Evolutionary conservation across 805 yeast genomes (phyloP), one percentile per base, ranked within the genome.

Genomic region (Nakazawaea wyomingensis): DNA sequence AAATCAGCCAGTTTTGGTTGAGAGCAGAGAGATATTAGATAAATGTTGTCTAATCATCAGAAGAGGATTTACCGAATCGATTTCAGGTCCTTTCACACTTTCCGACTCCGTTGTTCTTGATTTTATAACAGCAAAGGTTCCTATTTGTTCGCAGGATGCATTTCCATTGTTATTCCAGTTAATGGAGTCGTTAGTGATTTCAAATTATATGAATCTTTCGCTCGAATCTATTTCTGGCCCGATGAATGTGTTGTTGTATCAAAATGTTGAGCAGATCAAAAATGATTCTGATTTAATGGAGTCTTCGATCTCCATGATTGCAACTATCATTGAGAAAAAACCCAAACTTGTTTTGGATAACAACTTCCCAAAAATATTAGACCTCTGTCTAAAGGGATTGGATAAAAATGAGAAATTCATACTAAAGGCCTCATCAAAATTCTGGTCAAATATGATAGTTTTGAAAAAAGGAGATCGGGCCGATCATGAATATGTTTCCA

Each of bases 41-140:
- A 74, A 72, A 21, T 71, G 84, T 21, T 77, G 88, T 46, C 64
- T 69, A 5, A 73, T 88, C 2, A 68, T 87, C 49, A 80, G 76
- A 51, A 52, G 65, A 13, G 95, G 95, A 1, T 59, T 87, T 13
- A 61, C 76, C 3, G 96, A 87, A 53, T 56, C 67, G 3, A 58
- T 77, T 4, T 66, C 74, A 16, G 89, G 89, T 0, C 86, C 93
- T 0, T 85, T 84, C 58, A 79, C 74, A 8, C 72, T 84, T 45
- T 61, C 64, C 0, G 46, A 66, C 3, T 58, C 60, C 0, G 55
- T 64, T 0, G 66, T 78, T 5, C 43, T 77, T 22, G 57, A 61
- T 47, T 77, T 66, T 47, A 66, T 66, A 24, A 34, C 56, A 39
- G 39, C 61, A 54, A 41, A 51, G 34, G 24, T 51, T 40, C 37